Conservation (phyloP, 768 basidiomycete genomes). For the Agaricus blazei region DNA sequence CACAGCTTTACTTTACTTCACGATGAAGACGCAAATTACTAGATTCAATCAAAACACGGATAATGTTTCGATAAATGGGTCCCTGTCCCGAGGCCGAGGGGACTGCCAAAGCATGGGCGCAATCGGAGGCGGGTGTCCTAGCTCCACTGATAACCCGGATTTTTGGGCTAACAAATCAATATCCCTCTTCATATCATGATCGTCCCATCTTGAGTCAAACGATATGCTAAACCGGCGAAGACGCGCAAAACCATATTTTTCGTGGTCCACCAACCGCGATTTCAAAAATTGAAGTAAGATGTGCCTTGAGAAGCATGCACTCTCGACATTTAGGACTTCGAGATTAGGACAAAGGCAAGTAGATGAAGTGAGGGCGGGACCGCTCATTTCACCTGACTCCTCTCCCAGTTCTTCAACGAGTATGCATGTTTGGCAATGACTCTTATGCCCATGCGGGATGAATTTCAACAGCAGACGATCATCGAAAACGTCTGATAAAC, state of each 20-base stretch:
- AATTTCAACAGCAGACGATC: neutral
- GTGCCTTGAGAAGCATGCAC: neutral
- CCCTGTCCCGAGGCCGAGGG: too few species aligned
- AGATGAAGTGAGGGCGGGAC: too few species aligned
- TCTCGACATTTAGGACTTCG: neutral
- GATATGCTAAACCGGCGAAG: neutral
- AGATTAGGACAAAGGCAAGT: slow-evolving; percentile 5
- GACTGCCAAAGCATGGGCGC: too few species aligned
- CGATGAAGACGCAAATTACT: too few species aligned
- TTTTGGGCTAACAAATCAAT: neutral
- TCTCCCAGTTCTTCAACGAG: too few species aligned
- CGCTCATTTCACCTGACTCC: neutral
- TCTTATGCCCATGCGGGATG: neutral
- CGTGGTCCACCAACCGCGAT: neutral
- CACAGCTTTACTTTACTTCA: too few species aligned
- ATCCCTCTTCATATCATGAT: neutral
- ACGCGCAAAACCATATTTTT: neutral
- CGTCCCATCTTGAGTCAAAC: neutral
- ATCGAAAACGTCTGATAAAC: neutral
- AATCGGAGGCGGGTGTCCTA: too few species aligned
- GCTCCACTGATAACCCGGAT: too few species aligned
- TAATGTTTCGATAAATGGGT: too few species aligned
- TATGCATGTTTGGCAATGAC: neutral
- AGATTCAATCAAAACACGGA: too few species aligned
- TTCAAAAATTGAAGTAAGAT: neutral